Evolutionary conservation across 2,329 filamentous ascomycete species (phyloP).

Genomic region (Penicillium sp.): DNA sequence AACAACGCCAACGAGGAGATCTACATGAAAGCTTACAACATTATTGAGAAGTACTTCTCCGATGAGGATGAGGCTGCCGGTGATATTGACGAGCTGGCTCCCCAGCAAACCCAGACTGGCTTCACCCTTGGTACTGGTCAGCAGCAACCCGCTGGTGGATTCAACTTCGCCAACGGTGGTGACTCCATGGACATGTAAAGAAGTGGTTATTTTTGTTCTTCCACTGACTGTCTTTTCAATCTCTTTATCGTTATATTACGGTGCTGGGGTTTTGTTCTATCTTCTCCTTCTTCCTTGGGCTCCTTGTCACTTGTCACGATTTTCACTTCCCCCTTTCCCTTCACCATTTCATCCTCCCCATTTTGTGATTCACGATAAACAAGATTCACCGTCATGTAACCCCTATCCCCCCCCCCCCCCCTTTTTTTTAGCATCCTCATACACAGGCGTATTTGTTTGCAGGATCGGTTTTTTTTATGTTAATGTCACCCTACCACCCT

Average conservation of each 20-base stretch:
- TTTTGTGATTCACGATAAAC: constrained; percentile 42
- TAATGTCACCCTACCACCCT: constrained; percentile 20
- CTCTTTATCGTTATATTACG: background rate
- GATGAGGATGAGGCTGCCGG: constrained; percentile 83
- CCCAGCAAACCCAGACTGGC: constrained; percentile 70
- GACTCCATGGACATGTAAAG: constrained; percentile 74
- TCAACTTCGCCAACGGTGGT: constrained; percentile 83
- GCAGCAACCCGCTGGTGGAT: constrained; percentile 68
- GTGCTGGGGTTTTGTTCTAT: constrained; percentile 9
- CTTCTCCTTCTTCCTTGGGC: constrained; percentile 1
- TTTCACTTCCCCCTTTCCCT: constrained; percentile 11
- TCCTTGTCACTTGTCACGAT: constrained; percentile 15
- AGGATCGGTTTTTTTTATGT: constrained; percentile 30
- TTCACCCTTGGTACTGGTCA: constrained; percentile 66
- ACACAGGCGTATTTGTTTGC: constrained; percentile 41
- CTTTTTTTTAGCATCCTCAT: constrained; percentile 38
- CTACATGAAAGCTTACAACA: constrained; percentile 99
- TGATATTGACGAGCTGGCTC: constrained; percentile 79
- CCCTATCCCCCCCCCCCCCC: constrained; percentile 30
- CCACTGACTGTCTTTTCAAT: background rate
- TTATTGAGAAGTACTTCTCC: constrained; percentile 99
- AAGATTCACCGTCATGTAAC: constrained; percentile 52
- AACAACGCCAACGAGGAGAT: constrained; percentile 99
- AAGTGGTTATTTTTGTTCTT: background rate
- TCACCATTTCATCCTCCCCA: constrained; percentile 14